These are phyloP conservation scores for Pseudogymnoascus sp. DNA, from an alignment of 2,329 filamentous ascomycete genomes.

Conservation along the genomic window DNA sequence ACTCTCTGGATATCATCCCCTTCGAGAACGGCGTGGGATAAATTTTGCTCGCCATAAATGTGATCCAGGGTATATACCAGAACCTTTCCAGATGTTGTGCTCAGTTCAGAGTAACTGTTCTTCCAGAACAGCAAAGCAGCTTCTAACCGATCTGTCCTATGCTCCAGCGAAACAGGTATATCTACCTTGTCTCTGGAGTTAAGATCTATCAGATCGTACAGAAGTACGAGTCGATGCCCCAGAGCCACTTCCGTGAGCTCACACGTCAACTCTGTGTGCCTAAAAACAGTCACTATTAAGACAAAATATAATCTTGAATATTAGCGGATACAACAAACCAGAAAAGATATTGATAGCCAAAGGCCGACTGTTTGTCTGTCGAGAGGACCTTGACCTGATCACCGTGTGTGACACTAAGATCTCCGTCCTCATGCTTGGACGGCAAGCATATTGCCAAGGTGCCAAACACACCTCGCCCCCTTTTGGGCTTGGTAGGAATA, in stretches of 20 bases:
- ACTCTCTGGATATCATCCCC: neutral
- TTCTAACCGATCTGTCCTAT: neutral
- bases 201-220: constrained; percentile 41
- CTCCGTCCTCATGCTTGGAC: constrained; percentile 40
- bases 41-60: neutral
- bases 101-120: neutral
- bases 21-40: neutral
- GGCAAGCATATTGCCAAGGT: constrained; percentile 42
- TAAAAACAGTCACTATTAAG: constrained; percentile 15
- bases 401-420: constrained; percentile 34
- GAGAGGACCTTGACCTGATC: constrained; percentile 28
- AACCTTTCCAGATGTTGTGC: neutral
- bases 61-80: neutral
- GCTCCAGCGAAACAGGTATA: neutral
- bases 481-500: constrained; percentile 30
- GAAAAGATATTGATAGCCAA: constrained; percentile 27
- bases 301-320: neutral
- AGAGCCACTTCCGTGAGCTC: constrained; percentile 40
- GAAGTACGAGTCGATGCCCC: constrained; percentile 43
- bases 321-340: constrained; percentile 21
- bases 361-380: constrained; percentile 27
- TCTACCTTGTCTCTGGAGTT: neutral
- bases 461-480: constrained; percentile 40
- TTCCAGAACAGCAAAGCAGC: neutral
- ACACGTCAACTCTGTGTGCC: constrained; percentile 47